Percentiles rank a stretch among this genome's conserved stretches.
These are phyloP conservation scores for Raddia distichophylla DNA, from an alignment of 176 grass and related monocot species.

Conservation along the genomic window DNA sequence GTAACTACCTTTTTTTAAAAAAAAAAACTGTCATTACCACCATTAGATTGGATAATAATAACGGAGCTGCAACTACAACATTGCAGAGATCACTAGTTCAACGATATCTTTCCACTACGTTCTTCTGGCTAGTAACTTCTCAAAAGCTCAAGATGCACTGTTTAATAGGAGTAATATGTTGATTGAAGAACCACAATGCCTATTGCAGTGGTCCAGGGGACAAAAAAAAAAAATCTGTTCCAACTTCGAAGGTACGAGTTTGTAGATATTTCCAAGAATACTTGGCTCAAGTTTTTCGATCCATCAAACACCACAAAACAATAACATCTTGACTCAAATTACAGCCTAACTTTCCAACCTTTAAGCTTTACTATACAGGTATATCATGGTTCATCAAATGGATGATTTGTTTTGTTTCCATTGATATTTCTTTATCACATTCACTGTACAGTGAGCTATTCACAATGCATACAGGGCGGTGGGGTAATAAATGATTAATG, in stretches of 20 bases:
- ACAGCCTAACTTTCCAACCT: constrained; percentile 11
- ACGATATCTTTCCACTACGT: background rate
- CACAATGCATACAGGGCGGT: constrained; percentile 29
- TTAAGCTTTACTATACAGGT: background rate
- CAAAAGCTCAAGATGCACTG: background rate
- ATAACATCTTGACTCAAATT: background rate
- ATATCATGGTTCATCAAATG: constrained; percentile 1
- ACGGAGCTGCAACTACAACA: background rate
- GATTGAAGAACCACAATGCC: background rate
- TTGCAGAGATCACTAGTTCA: background rate
- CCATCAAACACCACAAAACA: too few relatives aligned
- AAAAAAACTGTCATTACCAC: background rate
- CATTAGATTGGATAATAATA: background rate
- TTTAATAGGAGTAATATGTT: background rate
- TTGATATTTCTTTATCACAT: background rate
- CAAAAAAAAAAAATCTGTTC: background rate
- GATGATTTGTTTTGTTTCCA: background rate
- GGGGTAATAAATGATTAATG: background rate
- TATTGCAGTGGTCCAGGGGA: background rate
- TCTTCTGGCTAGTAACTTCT: background rate
- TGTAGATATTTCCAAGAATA: background rate
- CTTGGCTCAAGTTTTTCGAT: background rate
- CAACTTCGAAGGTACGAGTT: background rate
- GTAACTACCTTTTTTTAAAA: background rate
- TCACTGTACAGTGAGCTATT: constrained; percentile 39